Evolutionary conservation across 176 grass and related monocot genomes (phyloP), one percentile per base, ranked within the genome.

Genomic region (Carex kokanica): DNA sequence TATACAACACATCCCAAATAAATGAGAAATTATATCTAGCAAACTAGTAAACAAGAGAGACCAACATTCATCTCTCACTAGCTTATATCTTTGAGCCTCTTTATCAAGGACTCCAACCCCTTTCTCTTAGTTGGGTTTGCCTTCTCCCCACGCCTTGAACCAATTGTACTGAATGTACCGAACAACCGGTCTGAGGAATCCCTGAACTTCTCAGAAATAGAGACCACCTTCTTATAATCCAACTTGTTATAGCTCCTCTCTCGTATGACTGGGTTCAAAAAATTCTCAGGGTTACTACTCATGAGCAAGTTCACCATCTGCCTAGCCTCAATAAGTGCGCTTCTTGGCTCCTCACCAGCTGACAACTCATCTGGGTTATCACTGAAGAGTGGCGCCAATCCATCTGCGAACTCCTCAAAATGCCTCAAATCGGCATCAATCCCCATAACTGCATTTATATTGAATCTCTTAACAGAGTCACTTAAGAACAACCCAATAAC

Each of bases 141-240:
- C 8, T 93, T 99, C 66, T 94, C 89, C 86, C 88, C 90, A 73
- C 89, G 86, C 78, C 97, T 99, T 53, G 93, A 88, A 70, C 96
- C 93, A 1, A 99, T 99, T 49, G 93, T 93, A 65, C 97, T 91
- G 0, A 99, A 99, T 55, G 89, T 89, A 18, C 89, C 74, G 61
- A 99, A 99, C 78, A 95, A 95, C 55, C 97, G 86, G 84, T 99
- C 97, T 15, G 97, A 96, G 27, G 93, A 73, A 91, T 99, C 97
- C 78, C 93, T 93, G 64, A 99, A 99, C 77, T 99, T 99, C 91
- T 99, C 91, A 0, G 86, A 95, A 85, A 99, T 92, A 17, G 84
- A 60, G 29, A 83, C 85, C 18, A 99, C 89, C 66, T 99, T 99
- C 88, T 92, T 99, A 66, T 95, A 54, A 93, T 99, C 97, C 43